These are phyloP conservation scores for Cicer yamashitae DNA, from an alignment of 306 rosid species.

Conservation along the genomic window DNA sequence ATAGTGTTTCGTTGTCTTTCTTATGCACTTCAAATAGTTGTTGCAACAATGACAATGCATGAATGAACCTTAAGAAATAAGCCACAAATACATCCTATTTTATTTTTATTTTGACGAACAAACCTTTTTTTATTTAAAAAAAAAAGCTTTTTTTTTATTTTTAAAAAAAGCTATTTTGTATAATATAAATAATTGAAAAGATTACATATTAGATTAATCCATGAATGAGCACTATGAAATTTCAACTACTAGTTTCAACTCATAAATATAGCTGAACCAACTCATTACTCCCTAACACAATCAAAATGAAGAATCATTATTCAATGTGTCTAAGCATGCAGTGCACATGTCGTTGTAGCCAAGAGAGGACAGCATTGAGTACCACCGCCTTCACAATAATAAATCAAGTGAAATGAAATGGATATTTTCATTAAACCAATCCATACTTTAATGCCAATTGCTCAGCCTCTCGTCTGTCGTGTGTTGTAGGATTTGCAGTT, in stretches of 20 bases:
- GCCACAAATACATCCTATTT: too few species aligned
- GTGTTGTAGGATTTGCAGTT: slow-evolving; percentile 89
- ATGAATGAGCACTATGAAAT: background rate
- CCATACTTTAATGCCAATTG: slow-evolving; percentile 30
- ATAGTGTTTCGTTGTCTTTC: too few species aligned
- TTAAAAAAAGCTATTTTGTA: too few species aligned
- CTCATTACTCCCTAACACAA: background rate
- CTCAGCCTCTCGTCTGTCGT: slow-evolving; percentile 72
- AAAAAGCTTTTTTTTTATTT: too few species aligned
- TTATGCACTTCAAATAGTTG: too few species aligned
- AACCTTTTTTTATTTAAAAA: too few species aligned
- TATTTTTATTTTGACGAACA: too few species aligned
- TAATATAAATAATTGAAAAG: background rate
- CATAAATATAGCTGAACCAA: background rate
- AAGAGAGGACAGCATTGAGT: background rate
- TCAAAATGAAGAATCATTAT: slow-evolving; percentile 23
- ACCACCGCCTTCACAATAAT: slow-evolving; percentile 16
- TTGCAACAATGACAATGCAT: too few species aligned
- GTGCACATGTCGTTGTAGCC: slow-evolving; percentile 7
- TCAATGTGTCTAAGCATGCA: background rate
- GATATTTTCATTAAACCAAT: slow-evolving; percentile 11
- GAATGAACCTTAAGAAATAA: too few species aligned
- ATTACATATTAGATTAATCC: background rate
- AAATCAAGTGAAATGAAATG: slow-evolving; percentile 19
- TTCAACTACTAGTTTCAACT: background rate